Percentiles rank a stretch among this genome's conserved stretches.
Conservation (phyloP, 192 early-diverging fungal species). For the Bifiguratus adelaidae region DNA sequence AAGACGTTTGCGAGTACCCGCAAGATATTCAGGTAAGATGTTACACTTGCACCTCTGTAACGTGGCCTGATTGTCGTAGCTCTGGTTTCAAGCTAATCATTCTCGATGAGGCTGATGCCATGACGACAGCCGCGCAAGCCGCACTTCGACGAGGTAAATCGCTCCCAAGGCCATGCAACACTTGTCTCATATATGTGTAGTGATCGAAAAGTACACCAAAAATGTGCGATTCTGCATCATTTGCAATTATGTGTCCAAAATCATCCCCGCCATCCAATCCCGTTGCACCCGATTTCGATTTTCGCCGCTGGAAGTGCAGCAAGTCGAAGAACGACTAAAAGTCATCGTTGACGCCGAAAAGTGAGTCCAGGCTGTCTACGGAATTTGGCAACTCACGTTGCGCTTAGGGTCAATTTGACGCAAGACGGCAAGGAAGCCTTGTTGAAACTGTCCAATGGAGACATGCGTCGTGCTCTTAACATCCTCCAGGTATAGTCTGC, state of each 20-base stretch:
- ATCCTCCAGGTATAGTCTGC: slow-evolving; percentile 93
- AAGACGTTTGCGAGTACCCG: slow-evolving; percentile 96
- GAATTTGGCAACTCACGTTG: slow-evolving; percentile 4
- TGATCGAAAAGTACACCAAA: slow-evolving; percentile 96
- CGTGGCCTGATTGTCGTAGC: slow-evolving; percentile 11
- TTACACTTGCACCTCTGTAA: not conserved
- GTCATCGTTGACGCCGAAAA: slow-evolving; percentile 57
- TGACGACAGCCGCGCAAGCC: slow-evolving; percentile 88
- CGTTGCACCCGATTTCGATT: slow-evolving; percentile 98
- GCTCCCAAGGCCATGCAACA: not conserved
- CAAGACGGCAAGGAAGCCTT: slow-evolving; percentile 72
- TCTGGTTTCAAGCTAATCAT: slow-evolving; percentile 94
- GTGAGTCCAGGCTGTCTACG: slow-evolving; percentile 14
- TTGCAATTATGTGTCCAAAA: slow-evolving; percentile 97
- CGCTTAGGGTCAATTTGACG: slow-evolving; percentile 60
- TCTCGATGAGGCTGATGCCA: slow-evolving; percentile 94
- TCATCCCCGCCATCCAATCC: slow-evolving; percentile 95
- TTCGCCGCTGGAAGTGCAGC: slow-evolving; percentile 67
- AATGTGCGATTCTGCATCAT: slow-evolving; percentile 99
- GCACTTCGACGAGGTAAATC: slow-evolving; percentile 77
- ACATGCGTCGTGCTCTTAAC: slow-evolving; percentile 96
- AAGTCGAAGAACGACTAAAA: slow-evolving; percentile 71
- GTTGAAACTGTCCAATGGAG: slow-evolving; percentile 77
- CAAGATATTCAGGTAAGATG: slow-evolving; percentile 65
- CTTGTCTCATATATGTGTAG: slow-evolving; percentile 21